Percentiles rank a stretch among this genome's conserved stretches.
These are phyloP conservation scores for Lactarius vividus DNA, from an alignment of 768 basidiomycete genomes.

Conservation along the genomic window DNA sequence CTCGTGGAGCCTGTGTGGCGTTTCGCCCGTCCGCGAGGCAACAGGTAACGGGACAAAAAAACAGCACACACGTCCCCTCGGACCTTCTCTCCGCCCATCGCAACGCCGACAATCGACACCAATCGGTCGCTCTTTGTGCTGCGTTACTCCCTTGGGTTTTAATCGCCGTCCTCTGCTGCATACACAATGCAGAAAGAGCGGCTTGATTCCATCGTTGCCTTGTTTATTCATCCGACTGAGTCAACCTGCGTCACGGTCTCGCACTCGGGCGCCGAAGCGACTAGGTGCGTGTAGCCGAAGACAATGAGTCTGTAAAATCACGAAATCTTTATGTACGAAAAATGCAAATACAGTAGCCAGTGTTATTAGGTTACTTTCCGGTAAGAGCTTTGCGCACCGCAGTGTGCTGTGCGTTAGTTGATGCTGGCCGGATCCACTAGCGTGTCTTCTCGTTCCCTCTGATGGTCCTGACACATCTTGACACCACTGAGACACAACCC, in stretches of 20 bases:
- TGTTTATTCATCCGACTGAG: neutral
- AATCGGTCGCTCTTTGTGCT: neutral
- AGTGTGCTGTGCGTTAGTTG: neutral
- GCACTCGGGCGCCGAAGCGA: neutral
- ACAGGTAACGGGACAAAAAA: slow-evolving; percentile 1
- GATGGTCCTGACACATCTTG: neutral
- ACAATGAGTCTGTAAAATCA: neutral
- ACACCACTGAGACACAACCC: neutral
- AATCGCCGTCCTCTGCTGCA: neutral
- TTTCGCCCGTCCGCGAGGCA: slow-evolving; percentile 3
- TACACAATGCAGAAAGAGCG: neutral
- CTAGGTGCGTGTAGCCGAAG: neutral
- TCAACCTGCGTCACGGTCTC: neutral
- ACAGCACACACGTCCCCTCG: neutral
- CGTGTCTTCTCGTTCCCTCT: neutral
- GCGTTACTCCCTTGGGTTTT: neutral
- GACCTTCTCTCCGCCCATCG: slow-evolving; percentile 2
- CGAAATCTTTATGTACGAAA: neutral
- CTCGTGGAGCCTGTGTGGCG: slow-evolving; percentile 21
- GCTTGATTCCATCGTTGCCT: neutral
- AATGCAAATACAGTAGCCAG: neutral
- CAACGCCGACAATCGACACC: slow-evolving; percentile 2
- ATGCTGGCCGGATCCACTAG: neutral
- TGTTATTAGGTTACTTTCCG: neutral
- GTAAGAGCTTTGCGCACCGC: neutral